Evolutionary conservation across 2,329 filamentous ascomycete genomes (phyloP).

Genomic region (Trichoderma afroharzianum): DNA sequence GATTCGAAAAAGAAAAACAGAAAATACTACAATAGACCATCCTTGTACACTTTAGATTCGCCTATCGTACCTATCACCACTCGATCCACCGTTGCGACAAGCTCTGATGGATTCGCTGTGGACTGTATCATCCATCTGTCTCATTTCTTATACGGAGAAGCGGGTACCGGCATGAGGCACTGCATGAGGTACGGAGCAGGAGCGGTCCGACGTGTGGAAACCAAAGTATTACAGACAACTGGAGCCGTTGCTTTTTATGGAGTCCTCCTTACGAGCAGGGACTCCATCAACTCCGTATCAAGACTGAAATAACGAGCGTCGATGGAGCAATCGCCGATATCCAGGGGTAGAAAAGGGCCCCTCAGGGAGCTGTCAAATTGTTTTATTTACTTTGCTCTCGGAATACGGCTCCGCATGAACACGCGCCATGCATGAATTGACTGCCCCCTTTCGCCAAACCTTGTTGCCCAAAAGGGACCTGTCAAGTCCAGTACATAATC

Average conservation of each 20-base stretch:
- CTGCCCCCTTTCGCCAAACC: background rate
- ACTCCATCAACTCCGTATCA: background rate
- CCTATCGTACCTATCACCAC: slow-evolving; percentile 14
- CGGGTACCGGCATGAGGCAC: background rate
- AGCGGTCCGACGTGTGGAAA: slow-evolving; percentile 4
- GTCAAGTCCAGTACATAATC: background rate
- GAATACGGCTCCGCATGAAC: background rate
- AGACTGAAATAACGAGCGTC: background rate
- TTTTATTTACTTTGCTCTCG: background rate
- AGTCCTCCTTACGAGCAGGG: background rate
- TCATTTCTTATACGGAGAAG: slow-evolving; percentile 10
- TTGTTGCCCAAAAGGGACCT: background rate
- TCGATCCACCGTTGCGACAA: slow-evolving; percentile 9
- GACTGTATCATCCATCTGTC: background rate
- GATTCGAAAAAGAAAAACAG: background rate
- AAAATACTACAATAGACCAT: background rate
- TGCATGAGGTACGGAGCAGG: background rate
- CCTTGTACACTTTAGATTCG: background rate
- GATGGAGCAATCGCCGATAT: background rate
- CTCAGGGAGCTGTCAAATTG: background rate
- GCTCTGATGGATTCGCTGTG: background rate
- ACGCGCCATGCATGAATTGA: background rate
- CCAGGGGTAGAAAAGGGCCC: background rate
- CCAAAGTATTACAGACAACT: background rate
- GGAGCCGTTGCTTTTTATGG: background rate